phyloP scores from a whole-genome alignment of 305 asterid species.

The Withania somnifera region DNA sequence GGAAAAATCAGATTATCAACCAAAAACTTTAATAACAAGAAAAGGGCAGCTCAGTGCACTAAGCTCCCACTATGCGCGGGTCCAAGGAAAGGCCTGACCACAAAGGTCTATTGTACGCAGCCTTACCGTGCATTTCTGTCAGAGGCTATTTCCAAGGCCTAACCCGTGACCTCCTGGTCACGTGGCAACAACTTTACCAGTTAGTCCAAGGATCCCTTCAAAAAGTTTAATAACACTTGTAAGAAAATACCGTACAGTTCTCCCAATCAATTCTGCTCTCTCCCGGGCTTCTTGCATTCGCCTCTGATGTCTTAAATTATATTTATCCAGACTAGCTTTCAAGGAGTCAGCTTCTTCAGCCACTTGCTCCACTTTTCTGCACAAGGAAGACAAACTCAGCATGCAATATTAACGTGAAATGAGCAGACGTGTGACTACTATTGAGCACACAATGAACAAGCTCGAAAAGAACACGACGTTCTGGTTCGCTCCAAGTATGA shows the following conservation, averaged over 20 bases:
- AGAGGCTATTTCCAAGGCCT: too few species aligned
- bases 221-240: neutral
- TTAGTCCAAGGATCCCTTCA: too few species aligned
- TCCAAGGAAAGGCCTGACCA: too few species aligned
- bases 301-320: slow-evolving; percentile 42
- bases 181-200: too few species aligned
- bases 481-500: neutral
- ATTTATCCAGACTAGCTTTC: slow-evolving; percentile 74
- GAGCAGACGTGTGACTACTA: neutral
- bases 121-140: too few species aligned
- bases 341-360: slow-evolving; percentile 81
- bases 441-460: neutral
- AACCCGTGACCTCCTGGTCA: too few species aligned
- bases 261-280: slow-evolving; percentile 80
- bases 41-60: too few species aligned
- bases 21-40: too few species aligned
- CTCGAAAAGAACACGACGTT: neutral
- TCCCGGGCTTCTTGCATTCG: slow-evolving; percentile 71
- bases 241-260: slow-evolving; percentile 45
- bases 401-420: neutral
- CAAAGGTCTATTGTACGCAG: too few species aligned
- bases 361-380: slow-evolving; percentile 86
- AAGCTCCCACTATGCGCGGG: too few species aligned
- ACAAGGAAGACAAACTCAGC: slow-evolving; percentile 9
- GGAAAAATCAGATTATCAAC: slow-evolving; percentile 5